These are phyloP conservation scores for Candida suzukii DNA, from an alignment of 805 yeast genomes.

Conservation along the genomic window DNA sequence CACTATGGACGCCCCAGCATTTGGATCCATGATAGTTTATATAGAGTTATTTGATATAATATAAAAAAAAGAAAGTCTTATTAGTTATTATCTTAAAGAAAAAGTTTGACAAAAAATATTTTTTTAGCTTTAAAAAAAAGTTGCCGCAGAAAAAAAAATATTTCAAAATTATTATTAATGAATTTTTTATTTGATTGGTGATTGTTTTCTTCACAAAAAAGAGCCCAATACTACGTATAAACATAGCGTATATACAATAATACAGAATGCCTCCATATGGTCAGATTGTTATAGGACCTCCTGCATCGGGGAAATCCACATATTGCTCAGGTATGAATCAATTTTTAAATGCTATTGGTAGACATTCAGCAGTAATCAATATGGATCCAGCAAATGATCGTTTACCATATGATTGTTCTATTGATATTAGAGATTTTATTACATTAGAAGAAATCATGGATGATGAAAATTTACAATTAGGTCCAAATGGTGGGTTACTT, in stretches of 20 bases:
- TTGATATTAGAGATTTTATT: conserved; percentile 51
- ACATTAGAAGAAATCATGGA: conserved; percentile 56
- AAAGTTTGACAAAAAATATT: no score
- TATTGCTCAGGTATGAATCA: conserved; percentile 90
- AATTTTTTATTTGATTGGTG: no score
- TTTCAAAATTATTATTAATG: no score
- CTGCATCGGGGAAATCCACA: conserved; percentile 96
- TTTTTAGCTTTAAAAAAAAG: no score
- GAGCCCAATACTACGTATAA: no score
- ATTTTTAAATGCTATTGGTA: conserved; percentile 88
- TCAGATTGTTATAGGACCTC: conserved; percentile 94
- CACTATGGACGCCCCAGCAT: conserved; percentile 6
- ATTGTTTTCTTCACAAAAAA: no score
- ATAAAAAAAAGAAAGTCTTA: no score
- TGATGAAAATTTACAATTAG: conserved; percentile 38
- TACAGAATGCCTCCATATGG: conserved; percentile 55
- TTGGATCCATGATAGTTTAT: conserved; percentile 36
- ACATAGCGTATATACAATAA: conserved; percentile 8
- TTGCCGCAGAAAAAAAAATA: no score
- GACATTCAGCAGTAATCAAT: conserved; percentile 78
- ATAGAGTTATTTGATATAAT: no score
- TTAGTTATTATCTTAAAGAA: no score
- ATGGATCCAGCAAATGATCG: conserved; percentile 77
- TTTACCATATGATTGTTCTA: conserved; percentile 44
- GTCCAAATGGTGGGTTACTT: conserved; percentile 84